phyloP scores from a whole-genome alignment of 768 basidiomycete genomes.

The Tricholoma terreum region DNA sequence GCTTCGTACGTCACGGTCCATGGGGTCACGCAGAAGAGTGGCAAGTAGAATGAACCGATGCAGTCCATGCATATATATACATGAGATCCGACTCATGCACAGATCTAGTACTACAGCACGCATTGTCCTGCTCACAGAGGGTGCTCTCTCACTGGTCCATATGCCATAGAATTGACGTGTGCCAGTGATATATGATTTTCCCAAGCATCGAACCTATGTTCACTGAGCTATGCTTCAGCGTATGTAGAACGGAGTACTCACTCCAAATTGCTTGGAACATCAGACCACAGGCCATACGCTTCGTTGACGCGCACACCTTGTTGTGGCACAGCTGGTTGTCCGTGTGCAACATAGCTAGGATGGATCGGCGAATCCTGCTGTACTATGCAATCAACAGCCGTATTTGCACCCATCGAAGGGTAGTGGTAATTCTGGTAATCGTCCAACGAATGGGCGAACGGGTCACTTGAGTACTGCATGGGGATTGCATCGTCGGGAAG shows the following conservation, averaged over 20 bases:
- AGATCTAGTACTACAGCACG: not conserved
- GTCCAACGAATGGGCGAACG: not conserved
- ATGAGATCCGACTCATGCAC: not conserved
- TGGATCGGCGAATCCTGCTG: not conserved
- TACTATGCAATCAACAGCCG: too few species aligned
- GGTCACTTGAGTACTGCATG: not conserved
- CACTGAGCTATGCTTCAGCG: not conserved
- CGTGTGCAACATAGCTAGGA: not conserved
- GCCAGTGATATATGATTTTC: constrained; percentile 36
- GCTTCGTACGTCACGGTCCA: not conserved
- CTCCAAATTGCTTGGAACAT: constrained; percentile 60
- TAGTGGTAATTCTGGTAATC: not conserved
- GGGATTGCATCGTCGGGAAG: not conserved
- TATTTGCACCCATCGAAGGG: not conserved
- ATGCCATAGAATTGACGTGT: constrained; percentile 26
- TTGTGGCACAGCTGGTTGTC: not conserved
- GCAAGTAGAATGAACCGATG: not conserved
- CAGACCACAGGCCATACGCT: constrained; percentile 65
- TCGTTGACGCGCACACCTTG: constrained; percentile 22
- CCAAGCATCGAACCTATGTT: constrained; percentile 41
- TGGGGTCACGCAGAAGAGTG: not conserved
- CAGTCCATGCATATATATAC: not conserved
- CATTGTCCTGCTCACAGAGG: not conserved
- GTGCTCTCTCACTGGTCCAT: not conserved
- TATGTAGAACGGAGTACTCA: constrained; percentile 31